These are phyloP conservation scores for Cladophialophora chaetospira DNA, from an alignment of 2,329 filamentous ascomycete genomes.

Conservation along the genomic window DNA sequence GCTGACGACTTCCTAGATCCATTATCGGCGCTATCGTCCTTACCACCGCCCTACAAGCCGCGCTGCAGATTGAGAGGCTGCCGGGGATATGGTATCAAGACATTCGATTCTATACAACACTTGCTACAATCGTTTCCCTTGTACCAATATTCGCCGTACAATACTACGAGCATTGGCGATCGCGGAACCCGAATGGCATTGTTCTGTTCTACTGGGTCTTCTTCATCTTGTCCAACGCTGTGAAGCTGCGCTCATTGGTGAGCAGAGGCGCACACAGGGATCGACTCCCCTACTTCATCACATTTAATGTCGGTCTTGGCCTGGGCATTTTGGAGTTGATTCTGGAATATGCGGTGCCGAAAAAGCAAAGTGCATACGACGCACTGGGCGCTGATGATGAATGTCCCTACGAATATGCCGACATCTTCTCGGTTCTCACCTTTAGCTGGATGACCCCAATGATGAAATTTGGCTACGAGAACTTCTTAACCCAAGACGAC, in stretches of 20 bases:
- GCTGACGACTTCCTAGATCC: constrained; percentile 43
- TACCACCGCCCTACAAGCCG: constrained; percentile 71
- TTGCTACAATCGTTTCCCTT: constrained; percentile 71
- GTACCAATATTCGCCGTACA: constrained; percentile 75
- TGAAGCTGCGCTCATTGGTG: constrained; percentile 85
- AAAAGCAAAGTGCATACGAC: constrained; percentile 69
- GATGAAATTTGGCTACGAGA: constrained; percentile 92
- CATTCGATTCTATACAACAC: constrained; percentile 82
- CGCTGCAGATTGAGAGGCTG: constrained; percentile 72
- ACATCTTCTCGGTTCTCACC: constrained; percentile 88
- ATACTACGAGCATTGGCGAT: constrained; percentile 81
- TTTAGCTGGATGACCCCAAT: constrained; percentile 99
- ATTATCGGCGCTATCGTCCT: constrained; percentile 68
- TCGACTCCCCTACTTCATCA: constrained; percentile 72
- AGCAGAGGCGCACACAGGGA: constrained; percentile 71
- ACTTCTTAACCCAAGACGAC: constrained; percentile 90
- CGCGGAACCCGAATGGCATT: constrained; percentile 81
- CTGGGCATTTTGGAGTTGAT: constrained; percentile 71
- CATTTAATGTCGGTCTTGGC: constrained; percentile 71
- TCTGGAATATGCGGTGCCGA: constrained; percentile 86
- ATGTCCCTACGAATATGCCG: constrained; percentile 81
- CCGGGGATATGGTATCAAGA: constrained; percentile 73
- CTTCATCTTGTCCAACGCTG: constrained; percentile 72
- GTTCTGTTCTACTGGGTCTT: constrained; percentile 92
- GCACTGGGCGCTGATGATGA: constrained; percentile 69